Percentiles rank a stretch among this genome's conserved stretches.
phyloP scores from a whole-genome alignment of 2,329 filamentous ascomycete genomes.

The Atkinsonella hypoxylon region DNA sequence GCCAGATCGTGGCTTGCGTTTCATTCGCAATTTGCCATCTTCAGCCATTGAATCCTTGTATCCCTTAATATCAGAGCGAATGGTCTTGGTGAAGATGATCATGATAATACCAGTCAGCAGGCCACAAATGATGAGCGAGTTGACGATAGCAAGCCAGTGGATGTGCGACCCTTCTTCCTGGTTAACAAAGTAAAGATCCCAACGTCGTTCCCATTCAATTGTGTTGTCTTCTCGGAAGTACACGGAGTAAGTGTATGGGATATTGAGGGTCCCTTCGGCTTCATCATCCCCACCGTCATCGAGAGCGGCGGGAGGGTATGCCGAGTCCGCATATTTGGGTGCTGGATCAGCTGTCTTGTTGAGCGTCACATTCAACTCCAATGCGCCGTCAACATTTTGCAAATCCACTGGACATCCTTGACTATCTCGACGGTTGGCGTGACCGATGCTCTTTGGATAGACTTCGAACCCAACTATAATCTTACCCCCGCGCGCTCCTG shows the following conservation, averaged over 20 bases:
- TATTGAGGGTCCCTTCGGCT: constrained; percentile 53
- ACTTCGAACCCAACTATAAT: constrained; percentile 84
- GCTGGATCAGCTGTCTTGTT: constrained; percentile 41
- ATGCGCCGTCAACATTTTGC: constrained; percentile 46
- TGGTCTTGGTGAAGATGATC: constrained; percentile 69
- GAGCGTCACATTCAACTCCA: constrained; percentile 57
- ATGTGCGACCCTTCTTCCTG: constrained; percentile 71
- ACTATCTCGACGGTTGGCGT: constrained; percentile 44
- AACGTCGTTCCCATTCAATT: constrained; percentile 72
- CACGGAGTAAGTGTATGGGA: constrained; percentile 82
- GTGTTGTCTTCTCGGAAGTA: constrained; percentile 76
- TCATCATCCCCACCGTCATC: constrained; percentile 46
- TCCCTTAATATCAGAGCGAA: constrained; percentile 66
- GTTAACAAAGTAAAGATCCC: constrained; percentile 84
- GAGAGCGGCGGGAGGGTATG: constrained; percentile 34
- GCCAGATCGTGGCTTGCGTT: constrained; percentile 32
- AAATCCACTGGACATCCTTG: constrained; percentile 58
- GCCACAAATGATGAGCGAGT: constrained; percentile 73
- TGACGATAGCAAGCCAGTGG: constrained; percentile 81
- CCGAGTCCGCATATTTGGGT: constrained; percentile 42
- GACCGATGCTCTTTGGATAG: constrained; percentile 71
- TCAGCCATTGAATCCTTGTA: constrained; percentile 55
- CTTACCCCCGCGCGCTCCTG: constrained; percentile 59
- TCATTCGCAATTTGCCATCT: constrained; percentile 49
- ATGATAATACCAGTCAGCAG: constrained; percentile 67